Conservation (phyloP, 78 protist species). For the Dictyostelium firmibasis region DNA sequence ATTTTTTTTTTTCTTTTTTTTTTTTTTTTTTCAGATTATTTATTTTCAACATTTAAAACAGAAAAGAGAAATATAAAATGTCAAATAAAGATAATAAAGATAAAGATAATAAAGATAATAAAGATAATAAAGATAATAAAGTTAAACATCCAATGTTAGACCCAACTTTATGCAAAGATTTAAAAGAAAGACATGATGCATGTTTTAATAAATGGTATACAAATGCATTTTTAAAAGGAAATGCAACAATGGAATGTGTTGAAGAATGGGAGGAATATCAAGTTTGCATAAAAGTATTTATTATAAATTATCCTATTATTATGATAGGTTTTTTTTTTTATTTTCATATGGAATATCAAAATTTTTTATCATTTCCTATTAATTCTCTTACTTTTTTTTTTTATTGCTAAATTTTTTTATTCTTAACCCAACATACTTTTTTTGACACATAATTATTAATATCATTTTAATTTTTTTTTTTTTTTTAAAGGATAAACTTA, state of each 20-base stretch:
- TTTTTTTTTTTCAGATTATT: background rate
- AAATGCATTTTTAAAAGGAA: conserved; percentile 59
- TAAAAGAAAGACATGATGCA: conserved; percentile 77
- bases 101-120: background rate
- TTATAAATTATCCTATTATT: no score
- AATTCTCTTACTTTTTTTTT: background rate
- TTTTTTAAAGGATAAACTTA: conserved; percentile 40
- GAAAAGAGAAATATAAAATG: background rate
- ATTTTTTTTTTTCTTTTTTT: background rate
- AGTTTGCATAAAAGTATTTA: conserved; percentile 68
- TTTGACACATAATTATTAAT: background rate
- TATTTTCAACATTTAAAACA: background rate
- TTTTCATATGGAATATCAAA: no score
- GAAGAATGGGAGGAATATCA: conserved; percentile 83
- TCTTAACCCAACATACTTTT: no score
- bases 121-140: background rate
- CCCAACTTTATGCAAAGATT: conserved; percentile 62
- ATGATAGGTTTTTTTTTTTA: no score
- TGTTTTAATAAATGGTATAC: conserved; percentile 80
- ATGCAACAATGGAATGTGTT: conserved; percentile 43
- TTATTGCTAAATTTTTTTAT: no score
- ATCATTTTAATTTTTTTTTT: background rate
- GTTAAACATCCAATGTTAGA: conserved; percentile 64
- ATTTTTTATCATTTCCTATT: no score
- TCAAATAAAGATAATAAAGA: background rate